phyloP scores from a whole-genome alignment of 495 filamentous ascomycete species.

The Penicillium arizonense region DNA sequence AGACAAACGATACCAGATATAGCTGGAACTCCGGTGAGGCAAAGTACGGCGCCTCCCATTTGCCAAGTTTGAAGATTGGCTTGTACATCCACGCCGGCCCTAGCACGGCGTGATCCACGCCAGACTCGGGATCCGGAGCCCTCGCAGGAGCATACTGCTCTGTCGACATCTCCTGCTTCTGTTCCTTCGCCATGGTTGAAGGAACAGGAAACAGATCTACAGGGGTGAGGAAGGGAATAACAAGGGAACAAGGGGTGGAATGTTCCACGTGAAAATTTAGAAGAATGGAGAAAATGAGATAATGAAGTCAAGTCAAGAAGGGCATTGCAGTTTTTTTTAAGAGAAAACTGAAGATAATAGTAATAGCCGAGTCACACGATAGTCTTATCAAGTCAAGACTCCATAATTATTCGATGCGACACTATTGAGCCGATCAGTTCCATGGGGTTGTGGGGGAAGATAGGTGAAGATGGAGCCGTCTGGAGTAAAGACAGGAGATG shows the following conservation, averaged over 20 bases:
- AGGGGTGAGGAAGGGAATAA: not conserved
- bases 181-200: not conserved
- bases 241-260: slow-evolving; percentile 6
- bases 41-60: slow-evolving; percentile 62
- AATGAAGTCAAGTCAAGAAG: not conserved
- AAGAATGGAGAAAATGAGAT: not conserved
- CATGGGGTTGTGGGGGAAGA: not conserved
- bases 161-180: slow-evolving; percentile 7
- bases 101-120: slow-evolving; percentile 22
- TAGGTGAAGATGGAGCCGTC: not conserved
- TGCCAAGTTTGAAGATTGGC: slow-evolving; percentile 51
- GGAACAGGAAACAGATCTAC: not conserved
- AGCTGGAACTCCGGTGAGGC: slow-evolving; percentile 75
- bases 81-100: slow-evolving; percentile 68
- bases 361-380: slow-evolving; percentile 12
- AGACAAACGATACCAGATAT: slow-evolving; percentile 75
- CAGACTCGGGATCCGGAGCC: slow-evolving; percentile 25
- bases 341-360: not conserved
- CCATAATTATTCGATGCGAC: slow-evolving; percentile 12
- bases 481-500: not conserved
- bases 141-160: slow-evolving; percentile 17
- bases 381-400: slow-evolving; percentile 16
- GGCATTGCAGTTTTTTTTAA: not conserved
- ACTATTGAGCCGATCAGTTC: not conserved
- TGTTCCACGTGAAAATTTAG: slow-evolving; percentile 7